phyloP scores from a whole-genome alignment of 257 asterid species.

The Mitragyna speciosa region DNA sequence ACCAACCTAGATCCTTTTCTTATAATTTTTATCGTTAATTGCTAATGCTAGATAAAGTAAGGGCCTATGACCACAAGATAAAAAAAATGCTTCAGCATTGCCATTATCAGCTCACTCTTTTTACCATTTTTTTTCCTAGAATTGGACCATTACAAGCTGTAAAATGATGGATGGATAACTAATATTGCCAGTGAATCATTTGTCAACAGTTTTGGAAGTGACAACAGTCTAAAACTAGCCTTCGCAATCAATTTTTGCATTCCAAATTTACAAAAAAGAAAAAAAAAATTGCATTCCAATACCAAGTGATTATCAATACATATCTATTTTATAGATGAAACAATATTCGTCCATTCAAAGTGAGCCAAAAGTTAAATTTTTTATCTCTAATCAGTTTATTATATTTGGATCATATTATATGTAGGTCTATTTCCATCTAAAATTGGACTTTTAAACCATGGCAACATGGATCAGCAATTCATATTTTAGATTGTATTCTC shows the following conservation, averaged over 20 bases:
- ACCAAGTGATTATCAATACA: neutral
- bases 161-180: neutral
- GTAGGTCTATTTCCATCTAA: no score
- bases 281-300: neutral
- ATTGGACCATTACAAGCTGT: neutral
- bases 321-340: no score
- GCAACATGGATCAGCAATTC: no score
- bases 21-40: neutral
- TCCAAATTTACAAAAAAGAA: no score
- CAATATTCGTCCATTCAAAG: neutral
- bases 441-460: no score
- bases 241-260: neutral
- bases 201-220: neutral
- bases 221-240: neutral
- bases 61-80: neutral
- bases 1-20: neutral
- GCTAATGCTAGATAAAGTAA: neutral
- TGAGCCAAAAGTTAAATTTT: neutral
- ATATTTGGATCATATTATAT: no score
- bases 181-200: neutral
- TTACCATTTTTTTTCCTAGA: neutral
- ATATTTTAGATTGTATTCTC: no score
- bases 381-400: no score
- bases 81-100: neutral
- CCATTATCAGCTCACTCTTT: neutral